phyloP scores from a whole-genome alignment of 1,139 yeast species.

The Taphrina pruni region DNA sequence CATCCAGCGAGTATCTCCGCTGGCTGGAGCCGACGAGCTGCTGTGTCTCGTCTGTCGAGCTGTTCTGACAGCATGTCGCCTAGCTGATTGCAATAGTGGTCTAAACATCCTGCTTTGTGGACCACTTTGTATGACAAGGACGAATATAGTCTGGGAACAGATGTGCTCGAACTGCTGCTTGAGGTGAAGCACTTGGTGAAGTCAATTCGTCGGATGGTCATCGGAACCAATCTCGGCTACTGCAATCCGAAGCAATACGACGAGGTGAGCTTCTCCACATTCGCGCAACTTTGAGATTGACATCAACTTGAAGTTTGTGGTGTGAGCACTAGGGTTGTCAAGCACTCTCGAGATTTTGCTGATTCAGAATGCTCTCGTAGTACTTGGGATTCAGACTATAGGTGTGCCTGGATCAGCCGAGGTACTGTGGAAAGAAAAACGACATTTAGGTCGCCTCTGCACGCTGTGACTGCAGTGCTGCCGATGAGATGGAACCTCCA shows the following conservation, averaged over 20 bases:
- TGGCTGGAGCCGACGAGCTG: conserved; percentile 17
- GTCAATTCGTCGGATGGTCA: not conserved
- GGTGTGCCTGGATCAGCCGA: too few species aligned
- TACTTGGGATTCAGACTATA: too few species aligned
- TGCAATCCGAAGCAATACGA: conserved; percentile 6
- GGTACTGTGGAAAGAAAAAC: too few species aligned
- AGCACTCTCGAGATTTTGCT: too few species aligned
- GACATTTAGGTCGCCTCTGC: too few species aligned
- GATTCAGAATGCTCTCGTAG: too few species aligned
- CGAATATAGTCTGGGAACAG: too few species aligned
- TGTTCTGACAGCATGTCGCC: conserved; percentile 9
- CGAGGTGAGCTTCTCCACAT: not conserved
- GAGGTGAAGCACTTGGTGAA: not conserved
- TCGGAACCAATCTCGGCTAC: conserved; percentile 6
- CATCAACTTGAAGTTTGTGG: too few species aligned
- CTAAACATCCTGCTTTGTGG: conserved; percentile 9
- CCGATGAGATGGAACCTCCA: conserved; percentile 16
- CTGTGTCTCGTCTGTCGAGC: conserved; percentile 28
- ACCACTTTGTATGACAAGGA: too few species aligned
- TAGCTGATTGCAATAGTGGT: conserved; percentile 17
- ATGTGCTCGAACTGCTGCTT: not conserved
- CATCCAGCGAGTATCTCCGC: conserved; percentile 35
- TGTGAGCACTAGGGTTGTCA: too few species aligned
- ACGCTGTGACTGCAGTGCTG: not conserved
- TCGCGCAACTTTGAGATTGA: not conserved